phyloP scores from a whole-genome alignment of 495 filamentous ascomycete species.

The Hyphodiscus hymeniophilus region DNA sequence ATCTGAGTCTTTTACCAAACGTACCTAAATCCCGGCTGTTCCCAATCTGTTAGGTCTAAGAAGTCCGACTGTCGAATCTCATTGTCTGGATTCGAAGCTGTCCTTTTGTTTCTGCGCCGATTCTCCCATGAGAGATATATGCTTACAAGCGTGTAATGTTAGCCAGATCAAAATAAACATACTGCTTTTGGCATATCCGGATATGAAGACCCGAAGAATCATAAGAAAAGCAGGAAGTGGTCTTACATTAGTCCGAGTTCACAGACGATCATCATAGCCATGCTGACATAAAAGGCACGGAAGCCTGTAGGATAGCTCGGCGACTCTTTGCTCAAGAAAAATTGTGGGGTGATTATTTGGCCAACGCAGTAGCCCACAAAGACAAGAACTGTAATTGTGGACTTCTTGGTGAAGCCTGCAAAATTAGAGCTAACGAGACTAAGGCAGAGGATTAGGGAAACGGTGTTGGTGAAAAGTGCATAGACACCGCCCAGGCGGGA shows the following conservation, averaged over 20 bases:
- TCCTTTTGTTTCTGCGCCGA: neutral
- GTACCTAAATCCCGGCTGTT: constrained; percentile 2
- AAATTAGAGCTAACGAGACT: constrained; percentile 26
- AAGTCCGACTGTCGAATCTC: neutral
- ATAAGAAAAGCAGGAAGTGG: neutral
- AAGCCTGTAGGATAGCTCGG: constrained; percentile 20
- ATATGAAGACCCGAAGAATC: neutral
- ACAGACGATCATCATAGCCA: constrained; percentile 12
- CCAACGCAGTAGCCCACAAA: constrained; percentile 25
- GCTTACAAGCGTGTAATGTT: too few species aligned
- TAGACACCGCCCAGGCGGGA: neutral
- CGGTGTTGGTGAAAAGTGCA: constrained; percentile 32
- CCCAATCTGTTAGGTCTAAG: constrained; percentile 3
- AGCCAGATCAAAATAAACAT: too few species aligned
- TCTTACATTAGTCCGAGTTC: neutral
- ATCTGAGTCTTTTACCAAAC: too few species aligned
- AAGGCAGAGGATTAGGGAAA: constrained; percentile 24
- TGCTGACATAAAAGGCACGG: constrained; percentile 17
- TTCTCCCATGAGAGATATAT: constrained; percentile 1
- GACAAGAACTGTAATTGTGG: constrained; percentile 13
- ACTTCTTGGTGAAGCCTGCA: constrained; percentile 28
- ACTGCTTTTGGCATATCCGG: too few species aligned
- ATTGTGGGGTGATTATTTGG: constrained; percentile 27
- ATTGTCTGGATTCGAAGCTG: neutral
- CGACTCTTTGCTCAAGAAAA: constrained; percentile 21